Percentiles rank a stretch among this genome's conserved stretches.
Conservation (phyloP, 2,329 filamentous ascomycete genomes). For the Fusarium musae region DNA sequence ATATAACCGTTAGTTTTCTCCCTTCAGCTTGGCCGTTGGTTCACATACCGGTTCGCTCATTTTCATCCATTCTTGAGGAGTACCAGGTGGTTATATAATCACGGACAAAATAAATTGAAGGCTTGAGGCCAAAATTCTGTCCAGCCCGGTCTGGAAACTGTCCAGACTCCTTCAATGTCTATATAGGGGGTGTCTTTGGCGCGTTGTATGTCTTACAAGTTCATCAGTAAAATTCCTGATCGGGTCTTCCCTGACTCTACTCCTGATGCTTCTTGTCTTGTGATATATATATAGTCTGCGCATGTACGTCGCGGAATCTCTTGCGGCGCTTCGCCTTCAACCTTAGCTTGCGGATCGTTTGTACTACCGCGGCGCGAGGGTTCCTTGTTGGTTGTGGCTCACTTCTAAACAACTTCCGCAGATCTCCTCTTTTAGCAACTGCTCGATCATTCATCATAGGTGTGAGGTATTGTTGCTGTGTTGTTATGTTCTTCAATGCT, state of each 20-base stretch:
- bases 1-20: not conserved
- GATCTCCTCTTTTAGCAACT: not conserved
- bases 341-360: not conserved
- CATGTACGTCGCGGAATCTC: not conserved
- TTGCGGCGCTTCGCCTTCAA: not conserved
- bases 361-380: too few species aligned
- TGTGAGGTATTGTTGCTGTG: not conserved
- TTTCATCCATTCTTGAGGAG: too few species aligned
- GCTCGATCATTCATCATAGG: not conserved
- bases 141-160: not conserved
- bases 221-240: not conserved
- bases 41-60: not conserved
- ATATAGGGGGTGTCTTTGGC: not conserved
- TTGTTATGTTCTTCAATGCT: not conserved
- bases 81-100: not conserved
- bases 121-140: not conserved
- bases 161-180: not conserved
- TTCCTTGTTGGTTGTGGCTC: not conserved
- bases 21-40: not conserved
- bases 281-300: not conserved
- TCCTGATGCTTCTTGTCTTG: not conserved
- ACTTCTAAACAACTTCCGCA: not conserved
- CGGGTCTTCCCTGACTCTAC: not conserved
- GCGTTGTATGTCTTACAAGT: not conserved
- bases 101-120: not conserved